Percentiles rank a stretch among this genome's conserved stretches.
Evolutionary conservation across 192 early-diverging fungal genomes (phyloP).

Genomic region (Dissophora ornata): DNA sequence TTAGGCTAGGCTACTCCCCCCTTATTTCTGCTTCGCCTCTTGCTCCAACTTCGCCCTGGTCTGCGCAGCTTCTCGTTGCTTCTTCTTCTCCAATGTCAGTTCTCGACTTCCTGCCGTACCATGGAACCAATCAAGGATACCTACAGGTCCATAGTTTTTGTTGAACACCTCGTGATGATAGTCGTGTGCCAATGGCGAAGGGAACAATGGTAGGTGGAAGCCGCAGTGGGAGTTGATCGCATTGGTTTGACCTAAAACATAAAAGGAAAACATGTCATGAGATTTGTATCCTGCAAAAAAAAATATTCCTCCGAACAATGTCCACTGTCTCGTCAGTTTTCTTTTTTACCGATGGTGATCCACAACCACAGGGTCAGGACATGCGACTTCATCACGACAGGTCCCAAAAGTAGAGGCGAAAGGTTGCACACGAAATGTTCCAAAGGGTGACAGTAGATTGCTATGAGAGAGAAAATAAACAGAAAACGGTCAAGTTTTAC

Average conservation of each 20-base stretch:
- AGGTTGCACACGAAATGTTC: slow-evolving; percentile 73
- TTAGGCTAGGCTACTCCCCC: too few relatives aligned
- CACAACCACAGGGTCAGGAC: slow-evolving; percentile 75
- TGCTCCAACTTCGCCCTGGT: slow-evolving; percentile 14
- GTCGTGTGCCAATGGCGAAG: slow-evolving; percentile 75
- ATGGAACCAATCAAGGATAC: slow-evolving; percentile 47
- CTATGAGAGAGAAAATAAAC: slow-evolving; percentile 14
- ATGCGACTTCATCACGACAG: slow-evolving; percentile 69
- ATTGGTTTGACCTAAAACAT: slow-evolving; percentile 54
- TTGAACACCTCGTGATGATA: slow-evolving; percentile 78
- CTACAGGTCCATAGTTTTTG: slow-evolving; percentile 64
- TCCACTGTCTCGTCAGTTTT: too few relatives aligned
- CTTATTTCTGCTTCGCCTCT: not conserved
- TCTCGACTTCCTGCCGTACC: slow-evolving; percentile 38
- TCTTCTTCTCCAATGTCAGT: slow-evolving; percentile 39
- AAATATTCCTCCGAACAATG: not conserved
- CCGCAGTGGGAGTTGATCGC: slow-evolving; percentile 81
- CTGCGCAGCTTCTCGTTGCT: slow-evolving; percentile 10
- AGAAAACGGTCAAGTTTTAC: not conserved
- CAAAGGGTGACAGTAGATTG: slow-evolving; percentile 74
- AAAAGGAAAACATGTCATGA: not conserved
- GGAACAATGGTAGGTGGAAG: slow-evolving; percentile 80
- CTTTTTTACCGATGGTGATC: slow-evolving; percentile 68
- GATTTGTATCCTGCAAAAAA: too few relatives aligned
- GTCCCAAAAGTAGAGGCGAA: slow-evolving; percentile 68